Base-by-base conservation (phyloP, 805 yeast genomes). In the Candida ovalis region DNA sequence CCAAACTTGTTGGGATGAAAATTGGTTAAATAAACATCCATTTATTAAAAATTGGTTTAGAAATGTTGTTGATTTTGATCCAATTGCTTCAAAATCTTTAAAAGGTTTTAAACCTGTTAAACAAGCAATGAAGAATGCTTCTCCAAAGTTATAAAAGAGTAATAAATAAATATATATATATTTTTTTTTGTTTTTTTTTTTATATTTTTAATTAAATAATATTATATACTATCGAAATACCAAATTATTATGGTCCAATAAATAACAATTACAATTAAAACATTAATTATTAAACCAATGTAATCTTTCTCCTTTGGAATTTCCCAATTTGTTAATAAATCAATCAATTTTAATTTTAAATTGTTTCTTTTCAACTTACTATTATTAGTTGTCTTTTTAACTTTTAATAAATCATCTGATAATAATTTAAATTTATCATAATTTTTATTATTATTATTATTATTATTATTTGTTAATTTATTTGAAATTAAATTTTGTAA, bases 21-120 rank as follows among this genome's bases (percentile, higher is more conserved):
- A 67, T 51, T 75, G 76, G 75, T 69, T 76, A 64, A 61, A 64
- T 56, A 50, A 62, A 40, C 66, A 71, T 66, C 80, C 81, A 44
- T 63, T 67, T 59, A 52, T 67, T 54, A 63, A 71, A 64, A 74
- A 76, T 66, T 77, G 80, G 80, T 46, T 46, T 17, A 46, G 42
- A 70, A 64, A 74, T 75, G 66, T 77, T 78, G 79, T 65, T 44
- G 59, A 57, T 36, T 49, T 33, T 25, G 54, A 53, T 30, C 52
- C 52, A 38, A 49, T 56, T 35, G 52, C 46, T 23, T 53, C 57
- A 22, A 43, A 42, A 36, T 52, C 55, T 2, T 47, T 56, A 42
- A 56, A 49, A 38, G 56, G 51, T 13, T 49, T 46, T 27, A 44
- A 45, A 21, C 58, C 60, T 24, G 21, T 45, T 15, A 52, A 50